Percentiles rank a stretch among this genome's conserved stretches.
These are phyloP conservation scores for Tylopilus subfusipes DNA, from an alignment of 768 basidiomycete genomes.

Conservation along the genomic window DNA sequence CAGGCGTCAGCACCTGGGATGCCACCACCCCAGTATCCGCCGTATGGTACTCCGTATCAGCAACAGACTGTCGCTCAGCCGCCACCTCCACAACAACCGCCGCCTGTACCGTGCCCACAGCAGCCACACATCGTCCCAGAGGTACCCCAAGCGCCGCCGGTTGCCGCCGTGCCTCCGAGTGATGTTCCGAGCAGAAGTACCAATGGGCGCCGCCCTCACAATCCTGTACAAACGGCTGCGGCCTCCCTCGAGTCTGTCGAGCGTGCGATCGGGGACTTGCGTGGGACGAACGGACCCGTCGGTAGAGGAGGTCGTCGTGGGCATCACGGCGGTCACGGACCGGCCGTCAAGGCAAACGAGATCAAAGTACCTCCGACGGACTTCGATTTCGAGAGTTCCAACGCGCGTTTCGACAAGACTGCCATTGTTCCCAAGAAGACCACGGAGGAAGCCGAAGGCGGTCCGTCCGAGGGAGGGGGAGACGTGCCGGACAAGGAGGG, in stretches of 20 bases:
- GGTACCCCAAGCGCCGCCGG: slow-evolving; percentile 22
- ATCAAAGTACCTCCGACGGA: slow-evolving; percentile 67
- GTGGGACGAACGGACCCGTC: slow-evolving; percentile 34
- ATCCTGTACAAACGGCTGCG: slow-evolving; percentile 66
- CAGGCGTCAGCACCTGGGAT: slow-evolving; percentile 50
- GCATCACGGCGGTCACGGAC: slow-evolving; percentile 25
- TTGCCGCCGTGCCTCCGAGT: slow-evolving; percentile 16
- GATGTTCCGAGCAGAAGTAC: slow-evolving; percentile 26
- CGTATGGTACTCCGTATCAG: slow-evolving; percentile 31
- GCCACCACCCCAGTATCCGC: slow-evolving; percentile 28
- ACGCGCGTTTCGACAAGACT: slow-evolving; percentile 78
- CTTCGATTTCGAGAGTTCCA: slow-evolving; percentile 78
- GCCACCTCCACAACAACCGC: slow-evolving; percentile 30
- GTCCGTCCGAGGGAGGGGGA: slow-evolving; percentile 29
- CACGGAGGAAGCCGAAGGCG: slow-evolving; percentile 33
- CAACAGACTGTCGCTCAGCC: slow-evolving; percentile 32
- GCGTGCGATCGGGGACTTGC: slow-evolving; percentile 50
- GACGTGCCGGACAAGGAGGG: slow-evolving; percentile 31
- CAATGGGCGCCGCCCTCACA: slow-evolving; percentile 35
- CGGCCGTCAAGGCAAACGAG: slow-evolving; percentile 33
- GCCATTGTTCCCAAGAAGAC: slow-evolving; percentile 41
- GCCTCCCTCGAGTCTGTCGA: slow-evolving; percentile 74
- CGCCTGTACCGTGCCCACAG: slow-evolving; percentile 27
- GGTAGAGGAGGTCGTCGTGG: slow-evolving; percentile 41
- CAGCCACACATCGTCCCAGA: slow-evolving; percentile 27